Evolutionary conservation across 768 basidiomycete genomes (phyloP).

Genomic region (Daedaleopsis sinensis): DNA sequence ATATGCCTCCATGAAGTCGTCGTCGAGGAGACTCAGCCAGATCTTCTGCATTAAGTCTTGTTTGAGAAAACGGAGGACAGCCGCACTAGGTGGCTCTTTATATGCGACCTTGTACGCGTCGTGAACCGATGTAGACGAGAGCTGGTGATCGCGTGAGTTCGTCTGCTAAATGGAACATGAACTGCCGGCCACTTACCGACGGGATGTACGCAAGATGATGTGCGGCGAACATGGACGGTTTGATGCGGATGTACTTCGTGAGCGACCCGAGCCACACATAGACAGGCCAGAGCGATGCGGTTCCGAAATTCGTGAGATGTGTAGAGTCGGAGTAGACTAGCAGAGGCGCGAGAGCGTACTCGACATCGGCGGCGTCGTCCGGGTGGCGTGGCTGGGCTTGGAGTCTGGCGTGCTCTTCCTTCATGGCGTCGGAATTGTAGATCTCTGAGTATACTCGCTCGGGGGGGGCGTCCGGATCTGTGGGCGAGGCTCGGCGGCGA

Average conservation of each 20-base stretch:
- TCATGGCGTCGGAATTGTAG: constrained; percentile 14
- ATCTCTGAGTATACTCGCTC: constrained; percentile 15
- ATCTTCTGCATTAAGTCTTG: constrained; percentile 35
- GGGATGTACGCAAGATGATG: constrained; percentile 52
- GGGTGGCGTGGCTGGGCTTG: constrained; percentile 5
- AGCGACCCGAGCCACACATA: constrained; percentile 43
- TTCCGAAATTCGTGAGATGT: constrained; percentile 31
- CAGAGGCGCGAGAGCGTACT: constrained; percentile 14
- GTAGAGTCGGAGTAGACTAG: constrained; percentile 34
- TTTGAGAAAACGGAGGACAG: constrained; percentile 33
- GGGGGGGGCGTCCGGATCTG: background rate
- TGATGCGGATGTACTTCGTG: constrained; percentile 41
- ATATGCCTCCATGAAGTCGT: constrained; percentile 27
- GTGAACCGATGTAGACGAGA: constrained; percentile 36
- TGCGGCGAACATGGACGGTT: constrained; percentile 33
- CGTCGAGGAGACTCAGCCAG: constrained; percentile 28
- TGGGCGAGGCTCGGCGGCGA: no score
- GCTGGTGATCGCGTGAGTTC: constrained; percentile 7
- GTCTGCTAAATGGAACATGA: no score
- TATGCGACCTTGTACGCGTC: constrained; percentile 18
- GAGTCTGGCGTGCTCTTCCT: constrained; percentile 13
- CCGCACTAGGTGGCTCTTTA: constrained; percentile 8
- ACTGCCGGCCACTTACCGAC: constrained; percentile 30
- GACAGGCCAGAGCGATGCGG: constrained; percentile 40
- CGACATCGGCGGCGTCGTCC: background rate